A percentile compares a stretch with the other conserved stretches of the same genome.
These are phyloP conservation scores for Phymatotrichopsis omnivora DNA, from an alignment of 2,329 filamentous ascomycete genomes.

Conservation along the genomic window DNA sequence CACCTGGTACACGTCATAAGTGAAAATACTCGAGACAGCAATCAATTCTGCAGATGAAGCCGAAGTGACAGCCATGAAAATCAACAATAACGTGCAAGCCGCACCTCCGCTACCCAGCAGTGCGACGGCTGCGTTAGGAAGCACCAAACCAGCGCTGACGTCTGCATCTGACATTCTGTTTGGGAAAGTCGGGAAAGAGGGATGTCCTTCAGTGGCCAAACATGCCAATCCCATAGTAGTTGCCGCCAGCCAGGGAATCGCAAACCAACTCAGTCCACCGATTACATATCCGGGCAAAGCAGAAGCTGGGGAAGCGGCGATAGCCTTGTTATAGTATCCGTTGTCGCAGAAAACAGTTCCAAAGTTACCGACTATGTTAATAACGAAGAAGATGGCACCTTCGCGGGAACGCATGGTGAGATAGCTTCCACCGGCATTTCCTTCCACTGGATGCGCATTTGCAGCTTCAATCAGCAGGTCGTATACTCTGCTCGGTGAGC, in stretches of 20 bases:
- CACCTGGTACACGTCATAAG: constrained; percentile 71
- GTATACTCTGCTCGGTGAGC: constrained; percentile 66
- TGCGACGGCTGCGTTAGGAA: constrained; percentile 76
- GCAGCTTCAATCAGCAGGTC: constrained; percentile 64
- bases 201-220: constrained; percentile 65
- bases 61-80: constrained; percentile 85
- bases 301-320: constrained; percentile 73
- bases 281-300: constrained; percentile 82
- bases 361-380: constrained; percentile 80
- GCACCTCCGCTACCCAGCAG: constrained; percentile 74
- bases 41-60: constrained; percentile 76
- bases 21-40: constrained; percentile 77
- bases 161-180: constrained; percentile 62
- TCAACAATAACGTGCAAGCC: constrained; percentile 63
- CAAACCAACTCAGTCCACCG: constrained; percentile 81
- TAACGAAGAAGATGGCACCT: constrained; percentile 81
- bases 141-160: constrained; percentile 70
- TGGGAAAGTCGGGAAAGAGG: constrained; percentile 61
- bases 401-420: constrained; percentile 75
- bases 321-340: constrained; percentile 88
- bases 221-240: constrained; percentile 81
- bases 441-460: constrained; percentile 59
- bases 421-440: constrained; percentile 73
- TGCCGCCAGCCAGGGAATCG: constrained; percentile 80
- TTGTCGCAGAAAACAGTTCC: constrained; percentile 54